phyloP scores from a whole-genome alignment of 176 grass and related monocot genomes.

The Calamus simplicifolius region DNA sequence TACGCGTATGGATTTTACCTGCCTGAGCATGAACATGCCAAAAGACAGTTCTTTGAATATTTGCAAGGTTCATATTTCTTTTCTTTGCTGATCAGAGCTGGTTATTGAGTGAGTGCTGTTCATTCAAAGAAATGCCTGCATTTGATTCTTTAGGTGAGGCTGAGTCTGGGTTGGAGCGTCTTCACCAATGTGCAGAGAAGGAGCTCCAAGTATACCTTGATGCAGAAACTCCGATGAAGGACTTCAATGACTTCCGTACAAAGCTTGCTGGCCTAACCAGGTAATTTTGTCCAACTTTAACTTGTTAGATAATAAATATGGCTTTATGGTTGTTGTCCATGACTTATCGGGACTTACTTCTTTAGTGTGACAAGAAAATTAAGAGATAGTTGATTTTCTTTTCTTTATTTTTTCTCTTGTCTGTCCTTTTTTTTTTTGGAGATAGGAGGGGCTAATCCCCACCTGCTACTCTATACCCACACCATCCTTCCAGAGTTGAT shows the following conservation, averaged over 20 bases:
- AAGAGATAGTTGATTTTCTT: no score
- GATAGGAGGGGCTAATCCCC: no score
- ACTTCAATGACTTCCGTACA: constrained; percentile 98
- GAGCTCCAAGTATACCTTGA: constrained; percentile 94
- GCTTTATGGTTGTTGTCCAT: no score
- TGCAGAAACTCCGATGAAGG: constrained; percentile 71
- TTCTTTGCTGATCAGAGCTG: no score
- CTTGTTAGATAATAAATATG: no score
- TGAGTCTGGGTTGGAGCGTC: constrained; percentile 8
- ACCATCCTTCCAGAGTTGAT: no score
- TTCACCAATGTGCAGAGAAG: constrained; percentile 89
- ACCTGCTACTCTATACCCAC: no score
- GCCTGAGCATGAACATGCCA: constrained; percentile 29
- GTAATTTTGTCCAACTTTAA: constrained; percentile 17
- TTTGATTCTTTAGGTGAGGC: constrained; percentile 22
- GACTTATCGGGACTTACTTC: no score
- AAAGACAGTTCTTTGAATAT: constrained; percentile 97
- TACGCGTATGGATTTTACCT: constrained; percentile 34
- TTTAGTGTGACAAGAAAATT: no score
- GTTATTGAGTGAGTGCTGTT: constrained; percentile 6
- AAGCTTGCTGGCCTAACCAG: constrained; percentile 96
- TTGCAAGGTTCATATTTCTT: constrained; percentile 69
- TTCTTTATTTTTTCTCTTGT: no score
- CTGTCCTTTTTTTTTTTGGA: no score
- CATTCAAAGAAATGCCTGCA: not conserved